A percentile compares a stretch with the other conserved stretches of the same genome.
phyloP scores from a whole-genome alignment of 495 filamentous ascomycete genomes.

The Oleoguttula mirabilis region DNA sequence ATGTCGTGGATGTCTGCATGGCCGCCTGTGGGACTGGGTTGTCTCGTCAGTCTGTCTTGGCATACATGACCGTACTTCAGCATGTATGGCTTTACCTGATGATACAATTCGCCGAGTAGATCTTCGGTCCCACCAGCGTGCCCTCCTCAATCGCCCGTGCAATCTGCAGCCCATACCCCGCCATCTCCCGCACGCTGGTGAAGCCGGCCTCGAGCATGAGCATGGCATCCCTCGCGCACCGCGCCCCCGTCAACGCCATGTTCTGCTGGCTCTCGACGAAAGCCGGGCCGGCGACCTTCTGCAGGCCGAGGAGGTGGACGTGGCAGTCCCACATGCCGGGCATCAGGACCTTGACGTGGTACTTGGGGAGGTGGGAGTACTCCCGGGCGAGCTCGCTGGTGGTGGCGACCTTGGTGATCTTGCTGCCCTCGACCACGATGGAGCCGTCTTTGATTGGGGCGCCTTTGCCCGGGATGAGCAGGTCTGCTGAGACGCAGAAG shows the following conservation, averaged over 20 bases:
- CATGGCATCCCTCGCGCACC: conserved; percentile 8
- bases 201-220: conserved; percentile 7
- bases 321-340: conserved; percentile 23
- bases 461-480: conserved; percentile 18
- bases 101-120: conserved; percentile 10
- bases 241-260: conserved; percentile 12
- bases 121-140: conserved; percentile 13
- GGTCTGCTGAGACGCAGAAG: conserved; percentile 6
- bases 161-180: conserved; percentile 11
- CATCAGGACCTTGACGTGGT: conserved; percentile 18
- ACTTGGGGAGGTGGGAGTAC: conserved; percentile 9
- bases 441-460: conserved; percentile 12
- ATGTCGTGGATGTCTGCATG: conserved; percentile 13
- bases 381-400: background rate
- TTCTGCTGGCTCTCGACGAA: conserved; percentile 5
- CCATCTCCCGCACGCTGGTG: conserved; percentile 5
- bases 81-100: background rate
- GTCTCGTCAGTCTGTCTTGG: background rate
- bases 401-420: conserved; percentile 15
- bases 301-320: conserved; percentile 16
- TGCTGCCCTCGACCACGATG: conserved; percentile 12
- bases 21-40: conserved; percentile 11
- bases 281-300: background rate
- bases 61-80: background rate
- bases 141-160: conserved; percentile 11